These are phyloP conservation scores for Fonsecaea nubica DNA, from an alignment of 2,329 filamentous ascomycete genomes.

Conservation along the genomic window DNA sequence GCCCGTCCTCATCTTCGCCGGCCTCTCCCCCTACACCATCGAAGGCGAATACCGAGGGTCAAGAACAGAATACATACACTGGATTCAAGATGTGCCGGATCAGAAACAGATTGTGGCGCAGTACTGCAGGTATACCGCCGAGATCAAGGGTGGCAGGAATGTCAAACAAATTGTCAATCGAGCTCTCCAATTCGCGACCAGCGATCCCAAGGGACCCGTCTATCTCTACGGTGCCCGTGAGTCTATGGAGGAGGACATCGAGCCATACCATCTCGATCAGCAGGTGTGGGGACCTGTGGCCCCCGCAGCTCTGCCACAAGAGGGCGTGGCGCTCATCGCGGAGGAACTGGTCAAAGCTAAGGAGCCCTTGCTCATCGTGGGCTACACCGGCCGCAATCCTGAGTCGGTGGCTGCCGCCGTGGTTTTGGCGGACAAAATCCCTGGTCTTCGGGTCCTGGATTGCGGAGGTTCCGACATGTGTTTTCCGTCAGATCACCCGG, in stretches of 20 bases:
- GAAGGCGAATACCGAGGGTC: constrained; percentile 78
- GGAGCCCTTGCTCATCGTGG: constrained; percentile 57
- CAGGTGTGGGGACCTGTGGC: constrained; percentile 73
- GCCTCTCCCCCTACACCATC: constrained; percentile 75
- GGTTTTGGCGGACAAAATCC: constrained; percentile 54
- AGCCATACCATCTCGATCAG: constrained; percentile 72
- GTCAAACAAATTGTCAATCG: constrained; percentile 90
- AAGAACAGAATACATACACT: constrained; percentile 85
- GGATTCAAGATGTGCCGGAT: constrained; percentile 83
- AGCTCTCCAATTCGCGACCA: constrained; percentile 79
- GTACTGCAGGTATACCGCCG: constrained; percentile 82
- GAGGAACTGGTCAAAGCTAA: constrained; percentile 55
- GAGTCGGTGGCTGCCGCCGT: constrained; percentile 54
- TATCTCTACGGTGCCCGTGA: constrained; percentile 81
- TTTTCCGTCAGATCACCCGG: constrained; percentile 56
- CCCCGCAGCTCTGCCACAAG: constrained; percentile 65
- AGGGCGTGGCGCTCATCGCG: constrained; percentile 54
- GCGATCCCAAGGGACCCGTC: constrained; percentile 77
- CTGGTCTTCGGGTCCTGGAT: constrained; percentile 59
- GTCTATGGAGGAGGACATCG: constrained; percentile 83
- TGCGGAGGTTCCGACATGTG: constrained; percentile 61
- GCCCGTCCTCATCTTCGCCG: constrained; percentile 79
- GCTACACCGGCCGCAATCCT: constrained; percentile 57
- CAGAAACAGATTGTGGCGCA: constrained; percentile 81
- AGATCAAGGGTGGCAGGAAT: constrained; percentile 83